Evolutionary conservation across 2,329 filamentous ascomycete species (phyloP), one percentile per base, ranked within the genome.

Genomic region (Chlorencoelia australis): DNA sequence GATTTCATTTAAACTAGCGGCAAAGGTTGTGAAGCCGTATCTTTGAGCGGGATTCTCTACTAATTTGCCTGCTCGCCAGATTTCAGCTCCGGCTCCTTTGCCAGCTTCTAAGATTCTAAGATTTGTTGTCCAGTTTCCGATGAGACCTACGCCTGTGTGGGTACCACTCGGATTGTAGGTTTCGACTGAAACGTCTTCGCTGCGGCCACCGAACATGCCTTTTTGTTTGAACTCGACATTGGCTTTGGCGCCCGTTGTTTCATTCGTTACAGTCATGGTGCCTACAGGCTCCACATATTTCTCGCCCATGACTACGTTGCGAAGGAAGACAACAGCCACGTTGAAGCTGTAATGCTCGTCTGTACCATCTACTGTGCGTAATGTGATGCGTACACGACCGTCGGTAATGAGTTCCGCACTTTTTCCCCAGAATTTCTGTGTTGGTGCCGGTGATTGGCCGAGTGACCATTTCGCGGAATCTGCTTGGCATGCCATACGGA

Each of bases 381-480:
- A 65, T 25, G 79, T 75, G 25, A 95, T 68, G 32, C 88, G 75
- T 3, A 86, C 79, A 17, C 85, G 82, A 2, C 91, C 91, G 37
- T 95, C 89, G 0, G 87, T 96, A 42, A 84, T 91, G 44, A 98
- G 76, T 60, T 98, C 91, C 3, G 86, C 86, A 37, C 82, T 89
- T 65, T 96, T 96, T 38, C 91, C 91, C 91, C 91, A 96, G 65
- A 98, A 98, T 57, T 96, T 96, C 56, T 98, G 89, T 15, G 82
- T 81, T 0, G 91, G 91, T 39, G 82, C 79, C 0, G 91, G 85
- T 4, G 82, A 84, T 56, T 96, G 91, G 1, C 84, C 71, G 43
- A 94, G 79, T 2, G 82, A 86, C 91, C 91, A 98, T 39, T 73
- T 67, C 25, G 76, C 71, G 25, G 83, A 77, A 58, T 98, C 91